Conservation (phyloP, 148 eudicot species). For the Heliosperma pusillum region DNA sequence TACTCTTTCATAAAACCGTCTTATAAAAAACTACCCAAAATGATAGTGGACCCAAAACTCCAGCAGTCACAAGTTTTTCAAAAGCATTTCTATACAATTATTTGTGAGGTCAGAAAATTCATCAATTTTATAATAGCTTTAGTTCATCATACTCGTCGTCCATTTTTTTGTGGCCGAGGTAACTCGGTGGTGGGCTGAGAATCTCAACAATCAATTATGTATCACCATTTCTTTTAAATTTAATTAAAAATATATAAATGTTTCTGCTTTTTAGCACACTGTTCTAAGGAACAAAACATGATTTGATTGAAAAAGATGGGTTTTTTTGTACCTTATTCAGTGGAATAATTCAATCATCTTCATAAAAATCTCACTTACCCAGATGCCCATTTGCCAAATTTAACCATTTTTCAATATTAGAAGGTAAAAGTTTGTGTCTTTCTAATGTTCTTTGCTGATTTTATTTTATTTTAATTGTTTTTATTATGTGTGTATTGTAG, state of each 20-base stretch:
- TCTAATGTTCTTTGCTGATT: not conserved
- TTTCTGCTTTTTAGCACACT: not conserved
- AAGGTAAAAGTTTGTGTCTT: constrained; percentile 10
- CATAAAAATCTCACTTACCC: not conserved
- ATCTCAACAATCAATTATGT: constrained; percentile 15
- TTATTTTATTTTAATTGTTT: not conserved
- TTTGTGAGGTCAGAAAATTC: not conserved
- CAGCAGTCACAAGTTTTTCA: too few species aligned
- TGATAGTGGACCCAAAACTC: too few species aligned
- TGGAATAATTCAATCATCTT: constrained; percentile 7
- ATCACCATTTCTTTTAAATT: not conserved
- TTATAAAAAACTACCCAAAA: too few species aligned
- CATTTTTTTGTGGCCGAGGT: constrained; percentile 23
- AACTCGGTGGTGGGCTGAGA: constrained; percentile 23
- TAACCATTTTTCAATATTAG: not conserved
- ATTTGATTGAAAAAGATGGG: constrained; percentile 12
- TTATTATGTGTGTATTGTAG: not conserved
- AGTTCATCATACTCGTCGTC: not conserved
- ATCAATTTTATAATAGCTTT: not conserved
- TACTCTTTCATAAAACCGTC: too few species aligned
- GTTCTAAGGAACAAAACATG: not conserved
- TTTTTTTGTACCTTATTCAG: not conserved
- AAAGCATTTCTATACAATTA: too few species aligned
- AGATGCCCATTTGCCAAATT: constrained; percentile 6
- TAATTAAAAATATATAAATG: not conserved